Evolutionary conservation across 495 filamentous ascomycete species (phyloP).

Genomic region (Cryomyces antarcticus): DNA sequence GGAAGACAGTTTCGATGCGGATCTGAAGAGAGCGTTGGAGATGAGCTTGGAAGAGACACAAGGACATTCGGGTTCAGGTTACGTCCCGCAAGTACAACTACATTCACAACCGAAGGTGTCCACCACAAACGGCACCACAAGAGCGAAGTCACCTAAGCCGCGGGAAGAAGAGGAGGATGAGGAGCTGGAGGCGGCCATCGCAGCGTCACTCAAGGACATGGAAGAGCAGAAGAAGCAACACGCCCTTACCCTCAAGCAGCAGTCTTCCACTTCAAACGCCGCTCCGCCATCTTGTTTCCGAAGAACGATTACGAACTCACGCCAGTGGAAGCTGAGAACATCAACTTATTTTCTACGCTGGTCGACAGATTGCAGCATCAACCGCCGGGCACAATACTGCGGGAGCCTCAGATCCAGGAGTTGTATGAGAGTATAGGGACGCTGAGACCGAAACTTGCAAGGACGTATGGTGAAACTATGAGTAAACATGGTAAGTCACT

Average conservation of each 20-base stretch:
- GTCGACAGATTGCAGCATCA: conserved; percentile 92
- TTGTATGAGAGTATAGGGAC: conserved; percentile 90
- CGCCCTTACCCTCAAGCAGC: conserved; percentile 58
- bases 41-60: conserved; percentile 94
- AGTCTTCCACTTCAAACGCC: conserved; percentile 29
- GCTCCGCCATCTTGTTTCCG: conserved; percentile 7
- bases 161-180: conserved; percentile 66
- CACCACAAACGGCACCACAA: conserved; percentile 20
- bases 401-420: conserved; percentile 95
- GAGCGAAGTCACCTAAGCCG: conserved; percentile 17
- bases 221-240: conserved; percentile 91
- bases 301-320: conserved; percentile 91
- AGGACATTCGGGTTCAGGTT: conserved; percentile 40
- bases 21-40: conserved; percentile 75
- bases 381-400: conserved; percentile 78
- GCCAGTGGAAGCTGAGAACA: conserved; percentile 87
- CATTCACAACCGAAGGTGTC: conserved; percentile 21
- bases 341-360: conserved; percentile 84
- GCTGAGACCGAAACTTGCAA: conserved; percentile 77
- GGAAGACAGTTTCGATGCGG: conserved; percentile 81
- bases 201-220: conserved; percentile 92
- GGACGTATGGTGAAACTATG: conserved; percentile 97
- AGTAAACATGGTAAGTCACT: conserved; percentile 75
- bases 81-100: conserved; percentile 39
- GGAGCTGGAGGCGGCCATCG: conserved; percentile 88